Evolutionary conservation across 2,329 filamentous ascomycete species (phyloP).

Genomic region (Lachnellula occidentalis): DNA sequence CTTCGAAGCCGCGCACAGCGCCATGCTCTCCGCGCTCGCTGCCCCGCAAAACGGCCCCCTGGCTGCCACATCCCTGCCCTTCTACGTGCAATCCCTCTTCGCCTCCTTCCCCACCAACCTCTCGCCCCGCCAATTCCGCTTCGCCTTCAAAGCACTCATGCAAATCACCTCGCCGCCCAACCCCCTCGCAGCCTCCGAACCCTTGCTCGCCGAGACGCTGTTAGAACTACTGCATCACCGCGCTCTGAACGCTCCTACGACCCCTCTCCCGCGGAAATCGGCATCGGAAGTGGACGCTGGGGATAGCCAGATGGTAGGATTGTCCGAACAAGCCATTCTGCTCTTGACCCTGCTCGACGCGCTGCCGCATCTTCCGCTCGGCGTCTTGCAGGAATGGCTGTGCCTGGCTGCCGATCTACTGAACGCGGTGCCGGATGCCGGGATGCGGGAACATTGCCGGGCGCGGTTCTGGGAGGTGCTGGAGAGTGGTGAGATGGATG

Average conservation of each 20-base stretch:
- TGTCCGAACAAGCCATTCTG: conserved; percentile 55
- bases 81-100: conserved; percentile 64
- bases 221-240: conserved; percentile 60
- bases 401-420: conserved; percentile 56
- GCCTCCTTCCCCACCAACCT: conserved; percentile 60
- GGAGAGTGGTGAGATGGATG: conserved; percentile 62
- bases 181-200: conserved; percentile 53
- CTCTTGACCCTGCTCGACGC: conserved; percentile 60
- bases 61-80: conserved; percentile 56
- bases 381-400: conserved; percentile 60
- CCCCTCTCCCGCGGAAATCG: conserved; percentile 36
- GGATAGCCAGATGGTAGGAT: conserved; percentile 35
- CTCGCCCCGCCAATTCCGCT: conserved; percentile 61
- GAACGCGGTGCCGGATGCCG: conserved; percentile 47
- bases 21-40: conserved; percentile 63
- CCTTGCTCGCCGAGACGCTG: conserved; percentile 57
- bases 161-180: conserved; percentile 61
- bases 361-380: conserved; percentile 53
- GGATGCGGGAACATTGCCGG: conserved; percentile 52
- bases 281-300: conserved; percentile 31
- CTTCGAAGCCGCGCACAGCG: conserved; percentile 67
- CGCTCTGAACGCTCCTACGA: conserved; percentile 48
- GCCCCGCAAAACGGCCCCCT: conserved; percentile 58
- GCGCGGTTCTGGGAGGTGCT: conserved; percentile 63
- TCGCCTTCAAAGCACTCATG: conserved; percentile 65